phyloP scores from a whole-genome alignment of 495 filamentous ascomycete species.

The Penicillium longicatenatum region DNA sequence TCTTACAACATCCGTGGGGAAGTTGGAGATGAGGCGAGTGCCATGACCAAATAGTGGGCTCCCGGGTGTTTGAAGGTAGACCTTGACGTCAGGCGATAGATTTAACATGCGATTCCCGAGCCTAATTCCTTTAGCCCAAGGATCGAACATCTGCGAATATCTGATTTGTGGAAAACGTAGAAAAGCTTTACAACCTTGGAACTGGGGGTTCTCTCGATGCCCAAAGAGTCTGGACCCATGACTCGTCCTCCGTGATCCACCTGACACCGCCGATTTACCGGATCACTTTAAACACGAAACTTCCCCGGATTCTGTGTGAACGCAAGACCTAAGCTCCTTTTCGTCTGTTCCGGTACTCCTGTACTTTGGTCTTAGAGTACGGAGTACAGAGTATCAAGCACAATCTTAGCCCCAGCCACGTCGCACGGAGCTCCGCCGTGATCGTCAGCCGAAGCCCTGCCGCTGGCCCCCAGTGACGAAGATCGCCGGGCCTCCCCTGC shows the following conservation, averaged over 20 bases:
- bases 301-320: neutral
- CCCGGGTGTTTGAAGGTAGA: conserved; percentile 1
- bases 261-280: neutral
- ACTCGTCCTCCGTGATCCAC: neutral
- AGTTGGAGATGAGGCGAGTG: conserved; percentile 4
- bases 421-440: conserved; percentile 23
- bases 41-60: conserved; percentile 4
- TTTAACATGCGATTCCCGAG: neutral
- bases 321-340: neutral
- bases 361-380: neutral
- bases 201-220: neutral
- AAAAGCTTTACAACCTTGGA: neutral
- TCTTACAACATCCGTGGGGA: neutral
- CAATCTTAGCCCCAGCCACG: conserved; percentile 16
- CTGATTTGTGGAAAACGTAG: neutral
- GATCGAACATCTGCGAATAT: neutral
- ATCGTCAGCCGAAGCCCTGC: conserved; percentile 28
- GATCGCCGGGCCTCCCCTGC: conserved; percentile 18
- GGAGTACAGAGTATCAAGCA: neutral
- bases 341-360: too few species aligned
- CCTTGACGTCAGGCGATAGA: conserved; percentile 23
- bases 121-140: neutral
- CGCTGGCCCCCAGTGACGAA: conserved; percentile 18
- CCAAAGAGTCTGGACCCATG: conserved; percentile 1
- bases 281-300: neutral